Evolutionary conservation across 805 yeast genomes (phyloP).

Genomic region (Dipodascopsis tothii): DNA sequence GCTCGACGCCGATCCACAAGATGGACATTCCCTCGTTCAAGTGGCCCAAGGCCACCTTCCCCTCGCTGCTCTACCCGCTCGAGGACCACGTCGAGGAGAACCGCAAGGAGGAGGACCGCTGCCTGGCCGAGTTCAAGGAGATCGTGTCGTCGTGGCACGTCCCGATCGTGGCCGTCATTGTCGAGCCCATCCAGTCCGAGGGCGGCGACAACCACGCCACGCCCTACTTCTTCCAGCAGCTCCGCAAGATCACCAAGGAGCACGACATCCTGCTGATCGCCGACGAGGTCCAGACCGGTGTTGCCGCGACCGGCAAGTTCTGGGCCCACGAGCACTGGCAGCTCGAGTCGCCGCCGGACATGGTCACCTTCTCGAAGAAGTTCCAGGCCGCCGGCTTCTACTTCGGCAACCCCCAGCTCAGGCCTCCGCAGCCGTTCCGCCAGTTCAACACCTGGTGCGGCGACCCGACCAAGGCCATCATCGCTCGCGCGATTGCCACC

Average conservation of each 20-base stretch:
- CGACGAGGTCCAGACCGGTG: conserved; percentile 87
- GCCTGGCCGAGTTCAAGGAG: conserved; percentile 68
- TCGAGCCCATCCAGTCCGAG: conserved; percentile 88
- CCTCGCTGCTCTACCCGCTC: conserved; percentile 76
- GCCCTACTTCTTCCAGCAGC: conserved; percentile 67
- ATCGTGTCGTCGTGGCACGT: conserved; percentile 54
- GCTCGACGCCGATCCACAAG: conserved; percentile 93
- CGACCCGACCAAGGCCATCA: conserved; percentile 72
- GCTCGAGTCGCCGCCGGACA: conserved; percentile 66
- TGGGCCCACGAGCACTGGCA: conserved; percentile 89
- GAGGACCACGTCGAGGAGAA: conserved; percentile 57
- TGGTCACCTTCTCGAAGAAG: conserved; percentile 81
- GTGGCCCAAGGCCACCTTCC: conserved; percentile 96
- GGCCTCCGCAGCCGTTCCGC: conserved; percentile 73
- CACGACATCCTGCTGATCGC: conserved; percentile 65
- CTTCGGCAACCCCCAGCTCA: conserved; percentile 64
- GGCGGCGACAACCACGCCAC: conserved; percentile 90
- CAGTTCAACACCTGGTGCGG: conserved; percentile 95
- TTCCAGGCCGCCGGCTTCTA: conserved; percentile 85
- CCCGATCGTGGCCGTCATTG: conserved; percentile 81
- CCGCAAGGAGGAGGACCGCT: conserved; percentile 69
- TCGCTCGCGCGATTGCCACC: conserved; percentile 64
- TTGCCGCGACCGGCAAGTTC: conserved; percentile 76
- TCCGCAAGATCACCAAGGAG: conserved; percentile 66
- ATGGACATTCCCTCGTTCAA: conserved; percentile 79